phyloP scores from a whole-genome alignment of 495 filamentous ascomycete genomes.

The Tuber indicum region DNA sequence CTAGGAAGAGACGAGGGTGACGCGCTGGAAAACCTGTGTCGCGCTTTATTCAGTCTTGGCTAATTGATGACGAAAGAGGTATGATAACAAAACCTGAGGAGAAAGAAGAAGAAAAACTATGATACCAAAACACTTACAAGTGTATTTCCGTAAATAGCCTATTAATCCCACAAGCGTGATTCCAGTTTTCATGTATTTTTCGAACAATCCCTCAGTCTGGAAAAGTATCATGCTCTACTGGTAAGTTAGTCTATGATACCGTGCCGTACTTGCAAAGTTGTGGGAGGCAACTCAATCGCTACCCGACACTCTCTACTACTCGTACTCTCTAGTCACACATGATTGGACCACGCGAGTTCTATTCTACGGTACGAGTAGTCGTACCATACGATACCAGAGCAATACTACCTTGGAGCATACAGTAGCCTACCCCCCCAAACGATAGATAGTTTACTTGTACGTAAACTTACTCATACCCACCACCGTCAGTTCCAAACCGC shows the following conservation, averaged over 20 bases:
- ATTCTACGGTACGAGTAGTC: neutral
- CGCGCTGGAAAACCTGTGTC: slow-evolving; percentile 1
- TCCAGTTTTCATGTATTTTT: neutral
- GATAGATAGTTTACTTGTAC: too few relatives aligned
- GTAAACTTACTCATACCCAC: too few relatives aligned
- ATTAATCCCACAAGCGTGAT: neutral
- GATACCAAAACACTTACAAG: neutral
- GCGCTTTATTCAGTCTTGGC: neutral
- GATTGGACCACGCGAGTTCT: neutral
- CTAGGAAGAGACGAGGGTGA: neutral
- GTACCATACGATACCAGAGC: too few relatives aligned
- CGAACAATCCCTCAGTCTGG: neutral
- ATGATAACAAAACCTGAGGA: too few relatives aligned
- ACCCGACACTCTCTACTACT: too few relatives aligned
- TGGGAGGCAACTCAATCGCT: too few relatives aligned
- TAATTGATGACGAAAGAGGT: neutral
- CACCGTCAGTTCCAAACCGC: neutral
- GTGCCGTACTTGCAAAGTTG: too few relatives aligned
- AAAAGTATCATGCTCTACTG: neutral
- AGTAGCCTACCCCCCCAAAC: neutral
- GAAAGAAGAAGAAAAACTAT: too few relatives aligned
- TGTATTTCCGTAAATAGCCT: neutral
- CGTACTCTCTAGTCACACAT: neutral
- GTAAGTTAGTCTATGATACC: too few relatives aligned
- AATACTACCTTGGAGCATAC: too few relatives aligned